Evolutionary conservation across 495 filamentous ascomycete genomes (phyloP).

Genomic region (Cetradonia linearis): DNA sequence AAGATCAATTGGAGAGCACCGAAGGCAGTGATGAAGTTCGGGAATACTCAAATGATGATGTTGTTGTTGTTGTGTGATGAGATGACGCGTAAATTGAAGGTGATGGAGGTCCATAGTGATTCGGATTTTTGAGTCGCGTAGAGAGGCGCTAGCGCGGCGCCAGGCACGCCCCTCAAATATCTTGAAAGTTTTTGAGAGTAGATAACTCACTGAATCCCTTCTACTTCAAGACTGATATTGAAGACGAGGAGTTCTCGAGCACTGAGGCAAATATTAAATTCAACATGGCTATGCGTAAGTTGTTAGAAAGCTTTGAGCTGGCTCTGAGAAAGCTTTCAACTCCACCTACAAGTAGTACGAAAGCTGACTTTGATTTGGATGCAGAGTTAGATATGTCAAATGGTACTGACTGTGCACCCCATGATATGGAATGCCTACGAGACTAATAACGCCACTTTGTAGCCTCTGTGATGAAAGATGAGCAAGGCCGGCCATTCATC

Average conservation of each 20-base stretch:
- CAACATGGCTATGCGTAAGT: conserved; percentile 59
- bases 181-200: not conserved
- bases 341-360: not conserved
- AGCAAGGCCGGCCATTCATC: conserved; percentile 94
- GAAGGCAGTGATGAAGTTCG: conserved; percentile 5
- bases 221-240: not conserved
- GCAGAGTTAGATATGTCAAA: conserved; percentile 68
- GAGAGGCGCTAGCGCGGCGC: conserved; percentile 20
- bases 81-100: conserved; percentile 13
- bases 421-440: not conserved
- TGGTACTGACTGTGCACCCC: conserved; percentile 35
- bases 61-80: conserved; percentile 2
- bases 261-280: not conserved
- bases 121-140: conserved; percentile 20
- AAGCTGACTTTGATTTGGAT: conserved; percentile 28
- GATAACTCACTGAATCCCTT: not conserved
- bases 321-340: conserved; percentile 29
- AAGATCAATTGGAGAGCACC: not conserved
- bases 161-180: conserved; percentile 14
- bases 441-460: conserved; percentile 30
- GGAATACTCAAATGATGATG: not conserved
- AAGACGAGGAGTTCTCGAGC: not conserved
- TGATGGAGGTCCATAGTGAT: not conserved
- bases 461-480: conserved; percentile 78
- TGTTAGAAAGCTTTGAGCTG: not conserved